phyloP scores from a whole-genome alignment of 352 stramenopile species.

The Phytophthora megakarya region DNA sequence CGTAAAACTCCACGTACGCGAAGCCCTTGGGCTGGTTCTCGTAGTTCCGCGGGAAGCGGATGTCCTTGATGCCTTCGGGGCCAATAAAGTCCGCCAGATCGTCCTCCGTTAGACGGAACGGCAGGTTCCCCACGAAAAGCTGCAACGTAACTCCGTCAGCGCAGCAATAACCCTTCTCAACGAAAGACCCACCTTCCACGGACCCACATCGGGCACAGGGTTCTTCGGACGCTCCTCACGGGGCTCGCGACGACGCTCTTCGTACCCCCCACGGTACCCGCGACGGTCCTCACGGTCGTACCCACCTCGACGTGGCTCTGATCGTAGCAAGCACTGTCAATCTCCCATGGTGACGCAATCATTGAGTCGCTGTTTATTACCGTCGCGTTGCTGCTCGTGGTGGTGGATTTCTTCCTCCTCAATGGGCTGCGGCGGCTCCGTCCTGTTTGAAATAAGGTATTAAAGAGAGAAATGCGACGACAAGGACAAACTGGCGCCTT shows the following conservation, averaged over 20 bases:
- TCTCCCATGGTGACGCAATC: neutral
- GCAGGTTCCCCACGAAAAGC: conserved; percentile 84
- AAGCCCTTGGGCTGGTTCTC: conserved; percentile 80
- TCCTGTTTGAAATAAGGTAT: conserved; percentile 21
- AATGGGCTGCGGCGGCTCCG: conserved; percentile 40
- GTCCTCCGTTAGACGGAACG: conserved; percentile 69
- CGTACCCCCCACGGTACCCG: conserved; percentile 36
- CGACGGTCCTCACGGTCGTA: conserved; percentile 20
- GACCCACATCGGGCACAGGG: conserved; percentile 71
- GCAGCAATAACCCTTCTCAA: neutral
- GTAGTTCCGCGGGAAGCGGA: conserved; percentile 72
- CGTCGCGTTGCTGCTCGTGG: conserved; percentile 35
- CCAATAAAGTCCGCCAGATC: conserved; percentile 78
- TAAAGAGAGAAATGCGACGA: too few species aligned
- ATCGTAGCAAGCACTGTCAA: conserved; percentile 13
- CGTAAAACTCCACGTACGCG: conserved; percentile 84
- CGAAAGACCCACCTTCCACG: conserved; percentile 66
- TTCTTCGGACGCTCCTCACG: conserved; percentile 71
- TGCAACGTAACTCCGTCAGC: conserved; percentile 25
- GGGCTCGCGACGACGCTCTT: conserved; percentile 49
- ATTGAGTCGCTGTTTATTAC: conserved; percentile 11
- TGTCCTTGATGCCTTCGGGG: conserved; percentile 60
- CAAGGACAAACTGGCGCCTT: conserved; percentile 7
- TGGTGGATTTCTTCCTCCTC: conserved; percentile 47
- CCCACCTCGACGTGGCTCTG: conserved; percentile 28